phyloP scores from a whole-genome alignment of 495 filamentous ascomycete genomes.

The Neohortaea acidophila region DNA sequence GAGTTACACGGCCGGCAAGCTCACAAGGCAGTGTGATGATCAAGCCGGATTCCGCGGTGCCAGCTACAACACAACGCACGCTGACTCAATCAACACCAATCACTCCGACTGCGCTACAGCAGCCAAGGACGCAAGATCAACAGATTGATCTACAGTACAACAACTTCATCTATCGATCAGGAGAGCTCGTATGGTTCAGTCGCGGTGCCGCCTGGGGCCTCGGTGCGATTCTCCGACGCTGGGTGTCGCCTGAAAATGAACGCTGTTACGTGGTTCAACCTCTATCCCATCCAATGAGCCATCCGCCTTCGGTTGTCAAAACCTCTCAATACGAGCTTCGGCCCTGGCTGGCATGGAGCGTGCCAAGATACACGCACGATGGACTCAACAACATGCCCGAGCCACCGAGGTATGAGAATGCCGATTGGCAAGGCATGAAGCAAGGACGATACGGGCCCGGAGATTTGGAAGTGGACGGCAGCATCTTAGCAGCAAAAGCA shows the following conservation, averaged over 20 bases:
- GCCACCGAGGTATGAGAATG: constrained; percentile 32
- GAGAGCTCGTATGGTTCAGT: constrained; percentile 47
- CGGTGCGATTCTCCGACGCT: constrained; percentile 32
- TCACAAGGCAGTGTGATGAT: constrained; percentile 1
- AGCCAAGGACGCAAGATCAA: constrained; percentile 29
- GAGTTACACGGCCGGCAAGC: neutral
- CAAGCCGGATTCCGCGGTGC: constrained; percentile 8
- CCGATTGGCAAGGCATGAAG: constrained; percentile 37
- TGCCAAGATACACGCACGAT: constrained; percentile 28
- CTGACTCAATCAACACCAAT: constrained; percentile 10
- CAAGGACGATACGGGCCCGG: constrained; percentile 29
- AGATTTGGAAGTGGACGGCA: constrained; percentile 42
- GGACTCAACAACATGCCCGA: constrained; percentile 17
- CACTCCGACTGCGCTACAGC: constrained; percentile 28
- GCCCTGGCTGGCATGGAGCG: constrained; percentile 51
- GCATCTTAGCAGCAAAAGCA: constrained; percentile 43
- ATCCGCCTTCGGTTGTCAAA: constrained; percentile 27
- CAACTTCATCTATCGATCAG: constrained; percentile 39
- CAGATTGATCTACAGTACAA: constrained; percentile 30
- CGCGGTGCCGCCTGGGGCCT: constrained; percentile 42
- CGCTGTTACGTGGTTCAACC: constrained; percentile 35
- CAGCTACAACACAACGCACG: constrained; percentile 3
- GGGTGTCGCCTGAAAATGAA: constrained; percentile 19
- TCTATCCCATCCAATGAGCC: constrained; percentile 34
- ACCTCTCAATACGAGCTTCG: constrained; percentile 29